Evolutionary conservation across 225 moss, liverwort and hornwort species (phyloP).

Genomic region (Bryoerythrophyllum caledonicum): DNA sequence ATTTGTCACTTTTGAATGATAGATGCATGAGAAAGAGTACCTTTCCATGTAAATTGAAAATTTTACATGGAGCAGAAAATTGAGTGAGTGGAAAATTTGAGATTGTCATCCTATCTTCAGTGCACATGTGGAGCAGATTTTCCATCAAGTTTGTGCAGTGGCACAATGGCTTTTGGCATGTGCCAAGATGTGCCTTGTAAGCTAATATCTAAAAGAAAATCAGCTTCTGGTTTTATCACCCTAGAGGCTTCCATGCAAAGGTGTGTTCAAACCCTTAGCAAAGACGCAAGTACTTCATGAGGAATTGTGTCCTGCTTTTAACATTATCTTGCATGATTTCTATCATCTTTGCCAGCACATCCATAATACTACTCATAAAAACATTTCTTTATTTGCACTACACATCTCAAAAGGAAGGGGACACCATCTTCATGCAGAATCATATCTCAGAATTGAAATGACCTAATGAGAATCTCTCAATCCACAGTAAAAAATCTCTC

Average conservation of each 20-base stretch:
- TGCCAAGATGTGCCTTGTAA: not conserved
- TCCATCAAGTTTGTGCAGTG: no score
- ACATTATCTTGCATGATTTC: not conserved
- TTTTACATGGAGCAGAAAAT: no score
- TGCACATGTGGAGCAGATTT: conserved; percentile 1
- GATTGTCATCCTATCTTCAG: not conserved
- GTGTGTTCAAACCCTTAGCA: not conserved
- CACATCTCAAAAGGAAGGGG: not conserved
- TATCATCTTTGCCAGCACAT: not conserved
- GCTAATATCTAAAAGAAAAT: not conserved
- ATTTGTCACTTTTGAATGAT: not conserved
- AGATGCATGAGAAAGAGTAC: not conserved
- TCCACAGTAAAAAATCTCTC: no score
- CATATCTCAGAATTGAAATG: not conserved
- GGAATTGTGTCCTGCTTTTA: not conserved
- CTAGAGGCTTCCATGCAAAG: not conserved
- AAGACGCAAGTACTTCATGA: not conserved
- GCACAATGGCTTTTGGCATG: not conserved
- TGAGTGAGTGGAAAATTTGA: not conserved
- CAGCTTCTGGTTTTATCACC: not conserved
- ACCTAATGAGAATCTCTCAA: no score
- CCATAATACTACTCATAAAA: not conserved
- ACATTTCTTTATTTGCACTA: not conserved
- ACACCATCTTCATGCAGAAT: not conserved
- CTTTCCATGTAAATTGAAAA: not conserved